These are phyloP conservation scores for Cryphonectria japonica DNA, from an alignment of 2,329 filamentous ascomycete genomes.

Conservation along the genomic window DNA sequence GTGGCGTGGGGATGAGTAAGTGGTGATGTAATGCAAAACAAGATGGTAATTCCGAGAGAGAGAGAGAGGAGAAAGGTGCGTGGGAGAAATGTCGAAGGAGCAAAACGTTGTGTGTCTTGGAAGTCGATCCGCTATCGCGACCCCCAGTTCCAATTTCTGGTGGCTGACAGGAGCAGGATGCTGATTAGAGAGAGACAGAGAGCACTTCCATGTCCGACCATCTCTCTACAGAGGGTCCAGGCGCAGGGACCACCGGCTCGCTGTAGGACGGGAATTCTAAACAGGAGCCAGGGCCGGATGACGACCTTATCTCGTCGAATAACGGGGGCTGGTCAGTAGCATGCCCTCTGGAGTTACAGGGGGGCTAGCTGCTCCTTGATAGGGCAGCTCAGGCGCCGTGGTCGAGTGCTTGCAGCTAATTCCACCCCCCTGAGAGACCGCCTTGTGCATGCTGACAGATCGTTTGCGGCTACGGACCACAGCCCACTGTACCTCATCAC, in stretches of 20 bases:
- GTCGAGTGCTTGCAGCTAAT: conserved; percentile 14
- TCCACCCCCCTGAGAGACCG: background rate
- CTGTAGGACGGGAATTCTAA: background rate
- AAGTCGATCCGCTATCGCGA: conserved; percentile 1
- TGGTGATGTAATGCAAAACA: background rate
- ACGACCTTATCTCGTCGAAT: conserved; percentile 26
- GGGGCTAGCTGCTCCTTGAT: conserved; percentile 5
- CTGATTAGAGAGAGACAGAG: background rate
- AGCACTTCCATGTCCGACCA: background rate
- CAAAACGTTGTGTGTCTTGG: background rate
- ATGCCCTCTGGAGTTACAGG: background rate
- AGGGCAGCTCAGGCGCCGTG: conserved; percentile 1
- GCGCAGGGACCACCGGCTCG: background rate
- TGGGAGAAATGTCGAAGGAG: background rate
- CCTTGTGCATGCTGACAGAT: background rate
- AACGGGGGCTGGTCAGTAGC: conserved; percentile 25
- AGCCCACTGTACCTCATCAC: background rate
- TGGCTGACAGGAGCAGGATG: conserved; percentile 19
- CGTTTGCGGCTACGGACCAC: conserved; percentile 5
- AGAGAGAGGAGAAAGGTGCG: background rate
- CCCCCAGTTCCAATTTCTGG: conserved; percentile 8
- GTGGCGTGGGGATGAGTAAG: too few species aligned
- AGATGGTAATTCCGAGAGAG: background rate
- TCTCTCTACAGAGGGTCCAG: background rate
- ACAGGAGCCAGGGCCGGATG: conserved; percentile 9